Percentiles rank a stretch among this genome's conserved stretches.
Conservation (phyloP, 306 rosid species). For the Prunus padus region DNA sequence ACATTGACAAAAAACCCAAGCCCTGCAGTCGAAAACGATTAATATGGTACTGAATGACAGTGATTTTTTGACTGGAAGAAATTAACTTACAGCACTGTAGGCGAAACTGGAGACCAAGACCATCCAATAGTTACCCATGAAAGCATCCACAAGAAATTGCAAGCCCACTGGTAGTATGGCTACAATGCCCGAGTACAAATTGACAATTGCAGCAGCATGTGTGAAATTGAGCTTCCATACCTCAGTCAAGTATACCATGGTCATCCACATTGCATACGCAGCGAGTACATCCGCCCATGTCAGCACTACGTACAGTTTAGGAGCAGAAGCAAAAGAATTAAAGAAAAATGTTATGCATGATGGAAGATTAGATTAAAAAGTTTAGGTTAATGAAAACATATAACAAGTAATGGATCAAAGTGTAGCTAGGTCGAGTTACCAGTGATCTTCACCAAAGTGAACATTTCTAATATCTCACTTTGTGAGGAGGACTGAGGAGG, state of each 20-base stretch:
- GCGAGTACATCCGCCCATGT: conserved; percentile 12
- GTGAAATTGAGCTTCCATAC: conserved; percentile 20
- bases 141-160: conserved; percentile 24
- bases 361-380: not conserved
- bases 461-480: not conserved
- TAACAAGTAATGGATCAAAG: not conserved
- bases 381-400: not conserved
- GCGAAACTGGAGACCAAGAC: conserved; percentile 19
- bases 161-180: conserved; percentile 18
- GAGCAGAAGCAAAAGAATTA: no score
- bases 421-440: not conserved
- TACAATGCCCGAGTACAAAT: conserved; percentile 10
- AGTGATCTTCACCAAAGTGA: not conserved
- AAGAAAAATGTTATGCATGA: not conserved
- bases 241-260: conserved; percentile 18
- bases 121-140: conserved; percentile 23
- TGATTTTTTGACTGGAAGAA: not conserved
- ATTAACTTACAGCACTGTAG: conserved; percentile 20
- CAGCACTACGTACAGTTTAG: not conserved
- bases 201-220: conserved; percentile 27
- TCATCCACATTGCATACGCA: not conserved
- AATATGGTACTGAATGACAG: not conserved
- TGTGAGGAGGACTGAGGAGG: not conserved
- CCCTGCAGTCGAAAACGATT: conserved; percentile 13
- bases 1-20: conserved; percentile 27